Base-by-base conservation (phyloP, 306 rosid species). In the Prinsepia uniflora region DNA sequence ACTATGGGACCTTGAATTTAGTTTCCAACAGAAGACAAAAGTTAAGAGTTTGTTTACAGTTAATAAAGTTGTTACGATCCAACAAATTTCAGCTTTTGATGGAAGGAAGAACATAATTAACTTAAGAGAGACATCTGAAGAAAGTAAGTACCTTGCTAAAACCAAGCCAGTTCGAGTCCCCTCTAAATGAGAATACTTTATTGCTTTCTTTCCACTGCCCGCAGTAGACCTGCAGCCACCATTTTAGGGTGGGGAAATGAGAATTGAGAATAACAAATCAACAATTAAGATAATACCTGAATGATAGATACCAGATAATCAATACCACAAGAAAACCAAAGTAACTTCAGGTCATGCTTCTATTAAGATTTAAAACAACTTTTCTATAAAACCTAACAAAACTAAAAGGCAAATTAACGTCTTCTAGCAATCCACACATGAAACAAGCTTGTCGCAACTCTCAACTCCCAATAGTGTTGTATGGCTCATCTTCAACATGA, bases 91-190 rank as follows among this genome's bases (percentile, higher is more conserved):
- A 4, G 18, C 18, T 39, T 68, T 68, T 66, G 58, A 15, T 34
- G 24, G 15, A n/a, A 39, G 34, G 49, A 7, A 24, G 42, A 53
- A 40, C 24, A 40, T 5, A 14, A 48, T 30, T 52, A 53, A 44
- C 43, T 40, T 1, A 52, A 18, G 48, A 59, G 34, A 24, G 56
- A 14, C 15, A 71, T 46, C 50, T 34, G 72, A 50, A 14, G 58
- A 34, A 65, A 50, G 48, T 39, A 12, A 59, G 30, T 85, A 90
- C 98, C 98, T 92, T 92, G 73, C 88, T 80, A 80, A 92, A 92
- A 19, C 98, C 98, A 76, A 92, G 96, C 98, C 98, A 92, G 68
- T 90, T 92, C 24, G 98, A 92, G 73, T 92, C 98, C 76, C 98
- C 98, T 80, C 96, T 86, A 76, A 84, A 86, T 43, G 98, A 88